phyloP scores from a whole-genome alignment of 345 rosid genomes.

The Citrus medica region DNA sequence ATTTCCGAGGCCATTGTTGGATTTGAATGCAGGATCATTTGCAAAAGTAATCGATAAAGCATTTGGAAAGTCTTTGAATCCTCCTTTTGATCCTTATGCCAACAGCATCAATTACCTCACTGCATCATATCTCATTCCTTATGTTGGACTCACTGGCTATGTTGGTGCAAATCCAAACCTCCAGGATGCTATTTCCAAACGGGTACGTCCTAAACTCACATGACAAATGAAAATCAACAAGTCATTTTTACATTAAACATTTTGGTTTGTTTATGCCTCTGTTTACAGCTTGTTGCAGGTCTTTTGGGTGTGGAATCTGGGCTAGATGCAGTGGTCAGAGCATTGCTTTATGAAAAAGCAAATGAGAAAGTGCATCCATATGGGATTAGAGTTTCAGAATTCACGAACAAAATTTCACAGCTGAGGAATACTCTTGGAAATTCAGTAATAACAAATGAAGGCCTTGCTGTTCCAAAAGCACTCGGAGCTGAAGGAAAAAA shows the following conservation, averaged over 20 bases:
- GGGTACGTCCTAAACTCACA: constrained; percentile 28
- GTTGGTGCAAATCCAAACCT: constrained; percentile 71
- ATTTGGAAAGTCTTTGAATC: constrained; percentile 40
- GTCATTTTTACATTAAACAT: too few species aligned
- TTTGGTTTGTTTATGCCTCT: too few species aligned
- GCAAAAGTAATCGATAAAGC: constrained; percentile 52
- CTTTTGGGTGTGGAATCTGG: constrained; percentile 78
- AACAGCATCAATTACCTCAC: constrained; percentile 51
- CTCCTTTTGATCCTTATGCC: constrained; percentile 76
- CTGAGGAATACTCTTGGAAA: constrained; percentile 30
- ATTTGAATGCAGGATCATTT: constrained; percentile 55
- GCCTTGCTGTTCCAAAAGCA: constrained; percentile 20
- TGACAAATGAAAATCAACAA: too few species aligned
- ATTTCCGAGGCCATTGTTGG: constrained; percentile 75
- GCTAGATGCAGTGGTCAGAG: constrained; percentile 72
- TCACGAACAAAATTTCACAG: too few species aligned
- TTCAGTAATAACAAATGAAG: constrained; percentile 33
- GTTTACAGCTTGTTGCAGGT: constrained; percentile 62
- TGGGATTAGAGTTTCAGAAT: constrained; percentile 36
- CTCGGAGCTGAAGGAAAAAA: constrained; percentile 29
- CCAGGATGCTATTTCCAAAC: constrained; percentile 35
- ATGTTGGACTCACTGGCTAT: constrained; percentile 77
- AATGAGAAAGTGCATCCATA: constrained; percentile 31
- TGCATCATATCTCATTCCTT: constrained; percentile 78
- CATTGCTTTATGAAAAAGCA: constrained; percentile 43